Base-by-base conservation (phyloP, 441 rosid genomes). In the Daphne laureola region DNA sequence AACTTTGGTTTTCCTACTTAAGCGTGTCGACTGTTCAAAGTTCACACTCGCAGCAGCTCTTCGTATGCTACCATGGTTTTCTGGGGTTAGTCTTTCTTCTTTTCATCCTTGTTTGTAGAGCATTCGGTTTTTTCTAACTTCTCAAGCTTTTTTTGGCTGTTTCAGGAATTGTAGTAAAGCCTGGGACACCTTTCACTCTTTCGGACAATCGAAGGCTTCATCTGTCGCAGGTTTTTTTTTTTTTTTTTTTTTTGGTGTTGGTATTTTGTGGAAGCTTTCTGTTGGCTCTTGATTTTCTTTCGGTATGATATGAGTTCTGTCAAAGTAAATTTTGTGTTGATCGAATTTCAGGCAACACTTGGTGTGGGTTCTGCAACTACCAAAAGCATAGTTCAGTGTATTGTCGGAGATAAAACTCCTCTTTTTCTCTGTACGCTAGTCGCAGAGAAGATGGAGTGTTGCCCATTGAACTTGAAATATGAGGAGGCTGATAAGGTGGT, bases 121-220 rank as follows among this genome's bases (percentile, higher is more conserved):
- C 35, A 15, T 40, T n/a, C 0, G 18, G 35, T 40, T 8, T 18
- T 56, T 12, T 58, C 9, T 17, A 31, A 31, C 38, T 31, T 2
- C 38, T 31, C 25, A 23, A 15, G 12, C 12, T 46, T 21, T 42
- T 50, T 49, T 43, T 18, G 35, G 14, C 57, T 25, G 57, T 56
- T 67, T 66, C 77, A 81, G 92, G 95, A 60, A 67, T 74, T 21
- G 87, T 82, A 69, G 88, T 86, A 69, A 86, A 77, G 55, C 78
- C 88, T 4, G 83, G 79, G 36, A 78, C 62, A 45, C 83, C 88
- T 47, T 82, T 78, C 70, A 64, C 78, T 43, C 88, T 73, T 21
- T 42, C 43, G 4, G 51, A 73, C 35, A 68, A 59, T 45, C 61
- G 67, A 65, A 71, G 92, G 67, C 84, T 83, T 46, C 97, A 80